Evolutionary conservation across 495 filamentous ascomycete genomes (phyloP).

Genomic region (Lepraria neglecta): DNA sequence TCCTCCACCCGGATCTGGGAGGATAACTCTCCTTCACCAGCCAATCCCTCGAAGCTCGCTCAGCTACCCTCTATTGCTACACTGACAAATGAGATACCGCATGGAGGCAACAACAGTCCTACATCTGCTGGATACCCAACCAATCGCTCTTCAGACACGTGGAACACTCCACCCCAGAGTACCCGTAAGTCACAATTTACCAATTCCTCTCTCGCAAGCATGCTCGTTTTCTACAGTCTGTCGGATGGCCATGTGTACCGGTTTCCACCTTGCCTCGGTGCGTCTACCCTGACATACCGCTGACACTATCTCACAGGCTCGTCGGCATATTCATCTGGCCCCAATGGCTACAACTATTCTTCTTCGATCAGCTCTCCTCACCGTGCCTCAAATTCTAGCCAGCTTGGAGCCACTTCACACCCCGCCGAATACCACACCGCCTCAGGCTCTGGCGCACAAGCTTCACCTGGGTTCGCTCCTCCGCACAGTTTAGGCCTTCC

Average conservation of each 20-base stretch:
- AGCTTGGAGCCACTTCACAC: conserved; percentile 34
- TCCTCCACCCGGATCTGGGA: conserved; percentile 26
- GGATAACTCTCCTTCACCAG: conserved; percentile 15
- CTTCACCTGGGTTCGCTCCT: conserved; percentile 40
- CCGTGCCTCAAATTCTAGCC: conserved; percentile 48
- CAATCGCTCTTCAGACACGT: conserved; percentile 29
- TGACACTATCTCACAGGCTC: conserved; percentile 37
- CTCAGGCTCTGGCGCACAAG: conserved; percentile 43
- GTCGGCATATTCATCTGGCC: conserved; percentile 48
- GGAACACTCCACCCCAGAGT: conserved; percentile 28
- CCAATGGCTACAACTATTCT: conserved; percentile 46
- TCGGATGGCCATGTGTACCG: not conserved
- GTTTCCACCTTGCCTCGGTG: too few species aligned
- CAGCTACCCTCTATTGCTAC: conserved; percentile 28
- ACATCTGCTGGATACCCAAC: conserved; percentile 24
- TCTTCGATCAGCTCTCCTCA: conserved; percentile 46
- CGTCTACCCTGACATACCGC: not conserved
- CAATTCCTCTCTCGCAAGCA: not conserved
- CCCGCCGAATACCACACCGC: conserved; percentile 33
- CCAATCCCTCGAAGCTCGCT: conserved; percentile 18
- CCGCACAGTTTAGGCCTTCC: conserved; percentile 42
- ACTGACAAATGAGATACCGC: conserved; percentile 26
- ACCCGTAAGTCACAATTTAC: conserved; percentile 25
- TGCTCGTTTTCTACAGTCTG: too few species aligned
- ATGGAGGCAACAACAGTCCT: conserved; percentile 18